Evolutionary conservation across 352 stramenopile genomes (phyloP), one percentile per base, ranked within the genome.

Genomic region (Globisporangium apiculatum): DNA sequence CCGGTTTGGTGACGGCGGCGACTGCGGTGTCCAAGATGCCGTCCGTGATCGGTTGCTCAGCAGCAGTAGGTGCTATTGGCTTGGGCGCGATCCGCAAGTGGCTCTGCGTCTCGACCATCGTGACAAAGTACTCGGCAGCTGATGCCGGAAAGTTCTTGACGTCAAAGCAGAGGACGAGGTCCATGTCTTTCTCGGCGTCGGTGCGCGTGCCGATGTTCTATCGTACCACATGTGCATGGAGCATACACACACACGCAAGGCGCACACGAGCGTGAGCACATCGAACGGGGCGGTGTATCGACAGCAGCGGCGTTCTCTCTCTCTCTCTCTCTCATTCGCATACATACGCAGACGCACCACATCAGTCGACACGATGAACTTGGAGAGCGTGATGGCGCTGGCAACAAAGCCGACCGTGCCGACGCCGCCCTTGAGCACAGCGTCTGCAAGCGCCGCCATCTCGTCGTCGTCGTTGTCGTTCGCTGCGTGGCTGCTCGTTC

Each of bases 131-230:
- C 15, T 82, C 71, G 48, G 84, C 71, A 3, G 77, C 72, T 7
- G 68, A 64, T 31, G 50, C 50, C 12, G 76, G 52, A 45, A 80
- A 87, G 37, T 72, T 69, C 58, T 87, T 85, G 17, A 68, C 71
- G 60, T 91, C 65, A 54, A 90, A 87, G 60, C 77, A 83, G 41
- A 94, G 61, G 53, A 94, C 71, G 12, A 94, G 58, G 47, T 94
- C 80, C 65, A 87, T 77, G 52, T 79, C 69, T 31, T 82, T 71
- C 66, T 91, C 80, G 5, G 67, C 67, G 15, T 75, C 75, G 42
- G 58, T 71, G 41, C 73, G 69, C 40, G 76, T 64, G 0, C 66
- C 66, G 48, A 89, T 79, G 75, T 79, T 81, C 77, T 90, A 65
- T 49, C 45, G 45, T 31, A 4, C 7, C 40, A 43, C 40, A 43